Conservation (phyloP, 2,329 filamentous ascomycete species). For the Aspergillus spinulosporus region DNA sequence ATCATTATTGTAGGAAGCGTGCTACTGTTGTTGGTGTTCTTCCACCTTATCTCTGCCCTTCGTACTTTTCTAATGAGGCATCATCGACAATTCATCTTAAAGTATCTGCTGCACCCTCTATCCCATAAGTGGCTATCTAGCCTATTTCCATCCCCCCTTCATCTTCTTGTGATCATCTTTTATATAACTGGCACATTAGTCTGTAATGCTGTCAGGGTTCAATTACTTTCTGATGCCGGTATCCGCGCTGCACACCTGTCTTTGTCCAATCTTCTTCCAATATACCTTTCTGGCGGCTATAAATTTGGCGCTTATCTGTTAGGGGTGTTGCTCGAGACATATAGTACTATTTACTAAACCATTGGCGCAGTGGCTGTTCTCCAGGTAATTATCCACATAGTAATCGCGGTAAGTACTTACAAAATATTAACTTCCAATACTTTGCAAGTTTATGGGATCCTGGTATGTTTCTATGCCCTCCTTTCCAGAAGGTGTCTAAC, state of each 20-base stretch:
- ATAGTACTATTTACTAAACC: conserved; percentile 17
- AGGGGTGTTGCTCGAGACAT: conserved; percentile 17
- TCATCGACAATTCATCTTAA: conserved; percentile 3
- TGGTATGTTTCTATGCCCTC: conserved; percentile 12
- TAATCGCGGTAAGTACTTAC: conserved; percentile 4
- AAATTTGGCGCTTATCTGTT: conserved; percentile 20
- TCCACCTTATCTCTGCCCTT: neutral
- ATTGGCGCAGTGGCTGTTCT: conserved; percentile 16
- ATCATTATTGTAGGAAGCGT: neutral
- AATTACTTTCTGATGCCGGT: conserved; percentile 12
- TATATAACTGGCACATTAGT: conserved; percentile 11
- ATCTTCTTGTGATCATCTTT: conserved; percentile 1
- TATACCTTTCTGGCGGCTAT: conserved; percentile 19
- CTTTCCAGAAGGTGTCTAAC: neutral
- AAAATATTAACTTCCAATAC: conserved; percentile 10
- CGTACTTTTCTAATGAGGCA: conserved; percentile 1
- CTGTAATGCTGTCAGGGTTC: conserved; percentile 16
- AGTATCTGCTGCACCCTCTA: conserved; percentile 4
- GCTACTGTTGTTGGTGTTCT: neutral
- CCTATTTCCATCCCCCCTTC: conserved; percentile 1
- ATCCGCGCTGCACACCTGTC: conserved; percentile 17
- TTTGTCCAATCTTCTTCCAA: conserved; percentile 20
- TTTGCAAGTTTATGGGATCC: conserved; percentile 18
- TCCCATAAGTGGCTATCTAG: conserved; percentile 2
- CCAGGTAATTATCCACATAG: conserved; percentile 18